Percentiles rank a stretch among this genome's conserved stretches.
Evolutionary conservation across 176 grass and related monocot genomes (phyloP).

Genomic region (Pontederia paniculata): DNA sequence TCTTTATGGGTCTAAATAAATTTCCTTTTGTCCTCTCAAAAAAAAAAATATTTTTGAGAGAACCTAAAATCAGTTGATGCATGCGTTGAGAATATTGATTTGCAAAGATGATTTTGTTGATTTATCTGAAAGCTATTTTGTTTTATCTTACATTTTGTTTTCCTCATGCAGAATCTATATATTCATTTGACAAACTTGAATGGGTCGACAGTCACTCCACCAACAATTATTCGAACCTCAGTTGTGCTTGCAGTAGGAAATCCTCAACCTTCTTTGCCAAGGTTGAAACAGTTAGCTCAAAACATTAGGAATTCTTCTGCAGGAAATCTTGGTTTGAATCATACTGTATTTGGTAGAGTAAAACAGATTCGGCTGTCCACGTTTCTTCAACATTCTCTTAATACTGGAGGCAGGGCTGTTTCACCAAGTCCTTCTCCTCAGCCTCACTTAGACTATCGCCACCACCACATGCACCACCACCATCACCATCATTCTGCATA

Average conservation of each 20-base stretch:
- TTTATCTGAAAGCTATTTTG: too few species aligned
- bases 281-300: slow-evolving; percentile 75
- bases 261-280: slow-evolving; percentile 52
- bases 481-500: slow-evolving; percentile 31
- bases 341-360: slow-evolving; percentile 76
- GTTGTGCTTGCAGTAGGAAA: slow-evolving; percentile 73
- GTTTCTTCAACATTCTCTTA: slow-evolving; percentile 63
- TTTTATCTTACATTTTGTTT: background rate
- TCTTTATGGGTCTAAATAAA: too few species aligned
- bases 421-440: slow-evolving; percentile 50
- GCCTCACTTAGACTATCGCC: slow-evolving; percentile 29
- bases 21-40: too few species aligned
- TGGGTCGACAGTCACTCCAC: slow-evolving; percentile 54
- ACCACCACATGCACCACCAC: slow-evolving; percentile 31
- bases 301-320: slow-evolving; percentile 66
- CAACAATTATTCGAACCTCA: slow-evolving; percentile 57
- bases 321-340: slow-evolving; percentile 68
- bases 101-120: too few species aligned
- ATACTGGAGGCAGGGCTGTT: slow-evolving; percentile 20
- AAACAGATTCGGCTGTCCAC: slow-evolving; percentile 75
- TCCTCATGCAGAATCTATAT: slow-evolving; percentile 58
- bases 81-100: too few species aligned
- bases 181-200: slow-evolving; percentile 54
- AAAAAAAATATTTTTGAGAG: too few species aligned
- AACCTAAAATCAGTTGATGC: too few species aligned